Percentiles rank a stretch among this genome's conserved stretches.
These are phyloP conservation scores for Pseudogymnoascus sp. DNA, from an alignment of 2,329 filamentous ascomycete genomes.

Conservation along the genomic window DNA sequence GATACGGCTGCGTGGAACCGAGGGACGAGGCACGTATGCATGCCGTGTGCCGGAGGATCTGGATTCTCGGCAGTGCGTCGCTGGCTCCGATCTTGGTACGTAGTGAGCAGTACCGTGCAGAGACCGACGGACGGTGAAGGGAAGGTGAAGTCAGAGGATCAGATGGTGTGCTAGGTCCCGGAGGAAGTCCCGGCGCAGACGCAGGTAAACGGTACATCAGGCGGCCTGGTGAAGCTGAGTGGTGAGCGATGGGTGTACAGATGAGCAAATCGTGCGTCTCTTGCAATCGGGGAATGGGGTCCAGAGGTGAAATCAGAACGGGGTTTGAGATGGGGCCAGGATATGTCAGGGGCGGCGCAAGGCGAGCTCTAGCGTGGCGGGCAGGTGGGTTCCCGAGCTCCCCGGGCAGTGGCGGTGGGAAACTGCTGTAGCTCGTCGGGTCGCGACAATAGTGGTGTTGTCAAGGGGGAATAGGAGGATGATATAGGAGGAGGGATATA, in stretches of 20 bases:
- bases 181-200: not conserved
- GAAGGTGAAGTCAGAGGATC: not conserved
- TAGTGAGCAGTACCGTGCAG: not conserved
- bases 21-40: not conserved
- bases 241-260: not conserved
- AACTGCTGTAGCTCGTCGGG: not conserved
- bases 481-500: not conserved
- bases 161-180: not conserved
- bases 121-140: not conserved
- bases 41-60: slow-evolving; percentile 4
- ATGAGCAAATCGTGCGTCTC: not conserved
- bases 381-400: not conserved
- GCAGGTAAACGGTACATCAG: not conserved
- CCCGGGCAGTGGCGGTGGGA: slow-evolving; percentile 1
- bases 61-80: not conserved
- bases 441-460: not conserved
- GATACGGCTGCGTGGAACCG: not conserved
- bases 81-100: not conserved
- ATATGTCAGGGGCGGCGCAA: slow-evolving; percentile 2
- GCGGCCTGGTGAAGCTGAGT: not conserved
- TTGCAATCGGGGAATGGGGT: not conserved
- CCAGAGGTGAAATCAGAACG: not conserved
- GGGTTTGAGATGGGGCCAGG: not conserved
- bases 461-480: not conserved
- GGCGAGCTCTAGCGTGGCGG: not conserved